Evolutionary conservation across 2,329 filamentous ascomycete species (phyloP).

Genomic region (Phyllosticta ampelicida): DNA sequence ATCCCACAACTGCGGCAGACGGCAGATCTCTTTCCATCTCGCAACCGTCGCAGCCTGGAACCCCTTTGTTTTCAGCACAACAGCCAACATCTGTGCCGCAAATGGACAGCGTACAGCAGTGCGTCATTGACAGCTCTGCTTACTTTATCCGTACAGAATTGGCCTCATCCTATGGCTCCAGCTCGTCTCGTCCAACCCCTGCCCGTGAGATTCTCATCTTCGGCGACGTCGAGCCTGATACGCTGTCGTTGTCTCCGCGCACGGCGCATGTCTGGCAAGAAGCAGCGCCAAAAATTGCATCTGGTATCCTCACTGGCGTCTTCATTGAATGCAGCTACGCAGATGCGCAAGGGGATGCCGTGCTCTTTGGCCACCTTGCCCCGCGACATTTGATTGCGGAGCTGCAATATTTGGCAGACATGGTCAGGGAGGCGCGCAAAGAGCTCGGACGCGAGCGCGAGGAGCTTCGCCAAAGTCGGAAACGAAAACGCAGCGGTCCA

Average conservation of each 20-base stretch:
- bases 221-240: conserved; percentile 90
- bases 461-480: conserved; percentile 37
- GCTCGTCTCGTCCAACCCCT: conserved; percentile 16
- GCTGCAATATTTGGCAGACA: conserved; percentile 56
- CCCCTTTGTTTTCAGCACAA: conserved; percentile 19
- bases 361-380: conserved; percentile 80
- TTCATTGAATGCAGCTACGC: conserved; percentile 96
- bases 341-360: conserved; percentile 63
- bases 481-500: conserved; percentile 49
- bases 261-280: conserved; percentile 79
- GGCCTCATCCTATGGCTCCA: conserved; percentile 10
- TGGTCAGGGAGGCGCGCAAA: conserved; percentile 48
- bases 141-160: conserved; percentile 78
- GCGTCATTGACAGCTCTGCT: conserved; percentile 78
- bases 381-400: conserved; percentile 76
- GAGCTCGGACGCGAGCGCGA: conserved; percentile 24
- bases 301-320: conserved; percentile 62
- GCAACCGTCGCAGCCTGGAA: conserved; percentile 23
- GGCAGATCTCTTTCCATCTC: conserved; percentile 26
- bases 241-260: conserved; percentile 67
- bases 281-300: conserved; percentile 72
- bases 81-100: conserved; percentile 4
- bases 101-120: conserved; percentile 32
- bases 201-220: conserved; percentile 73
- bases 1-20: conserved; percentile 16